A percentile compares a stretch with the other conserved stretches of the same genome.
Conservation (phyloP, 495 filamentous ascomycete species). For the Penicillium mononematosum region DNA sequence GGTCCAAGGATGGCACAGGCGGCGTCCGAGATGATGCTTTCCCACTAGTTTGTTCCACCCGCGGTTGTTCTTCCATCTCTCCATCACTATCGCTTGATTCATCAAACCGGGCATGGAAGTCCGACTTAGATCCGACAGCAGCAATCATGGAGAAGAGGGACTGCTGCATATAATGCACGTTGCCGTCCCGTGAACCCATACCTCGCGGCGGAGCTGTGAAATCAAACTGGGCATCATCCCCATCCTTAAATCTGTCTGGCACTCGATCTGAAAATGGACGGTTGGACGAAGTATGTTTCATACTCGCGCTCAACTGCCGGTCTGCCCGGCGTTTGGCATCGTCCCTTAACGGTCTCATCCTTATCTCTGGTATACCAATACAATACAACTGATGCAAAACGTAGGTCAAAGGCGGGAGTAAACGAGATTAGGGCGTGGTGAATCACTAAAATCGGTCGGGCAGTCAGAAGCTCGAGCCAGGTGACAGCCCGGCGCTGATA, state of each 20-base stretch:
- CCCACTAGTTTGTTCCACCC: conserved; percentile 5
- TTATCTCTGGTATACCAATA: conserved; percentile 12
- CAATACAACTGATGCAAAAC: conserved; percentile 6
- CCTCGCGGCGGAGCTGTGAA: conserved; percentile 58
- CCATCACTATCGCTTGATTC: conserved; percentile 79
- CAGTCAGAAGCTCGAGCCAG: conserved; percentile 20
- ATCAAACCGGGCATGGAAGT: conserved; percentile 80
- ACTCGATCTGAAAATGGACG: conserved; percentile 66
- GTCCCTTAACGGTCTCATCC: conserved; percentile 37
- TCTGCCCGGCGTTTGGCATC: conserved; percentile 35
- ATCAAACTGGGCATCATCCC: conserved; percentile 71
- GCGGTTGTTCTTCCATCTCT: conserved; percentile 39
- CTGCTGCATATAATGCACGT: conserved; percentile 78
- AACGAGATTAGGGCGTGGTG: conserved; percentile 8
- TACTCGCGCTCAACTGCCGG: conserved; percentile 35
- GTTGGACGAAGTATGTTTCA: conserved; percentile 34
- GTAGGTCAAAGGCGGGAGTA: conserved; percentile 9
- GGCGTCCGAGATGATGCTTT: conserved; percentile 17
- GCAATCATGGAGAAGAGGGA: conserved; percentile 93
- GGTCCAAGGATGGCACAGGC: conserved; percentile 10
- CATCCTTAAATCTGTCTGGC: conserved; percentile 74
- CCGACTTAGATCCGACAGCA: conserved; percentile 76
- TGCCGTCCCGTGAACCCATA: conserved; percentile 37
- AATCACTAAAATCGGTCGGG: conserved; percentile 12
- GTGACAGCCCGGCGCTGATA: conserved; percentile 28